Base-by-base conservation (phyloP, 495 filamentous ascomycete species). In the Podospora bellae-mahoneyi region DNA sequence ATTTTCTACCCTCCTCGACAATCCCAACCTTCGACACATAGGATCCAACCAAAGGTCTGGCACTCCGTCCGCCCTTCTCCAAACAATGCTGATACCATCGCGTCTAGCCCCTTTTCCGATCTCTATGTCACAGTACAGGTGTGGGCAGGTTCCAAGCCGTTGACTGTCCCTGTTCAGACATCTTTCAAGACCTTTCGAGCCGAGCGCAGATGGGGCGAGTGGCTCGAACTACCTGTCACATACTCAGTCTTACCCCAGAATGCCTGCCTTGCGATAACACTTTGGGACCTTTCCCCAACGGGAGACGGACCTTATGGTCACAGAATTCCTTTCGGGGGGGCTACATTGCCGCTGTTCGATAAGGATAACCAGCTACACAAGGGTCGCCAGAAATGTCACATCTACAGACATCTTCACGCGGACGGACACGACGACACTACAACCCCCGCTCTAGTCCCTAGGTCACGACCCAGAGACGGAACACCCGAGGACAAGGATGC, bases 91-190 rank as follows among this genome's bases (percentile, higher is more conserved):
- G 26, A 64, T 26, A 28, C 3, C 71, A 61, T 55, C 60, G 16
- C 27, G 61, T 28, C 63, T 60, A 89, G 86, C 71, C 79, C 85
- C 13, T 77, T 88, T 74, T 97, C 92, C 20, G 95, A 99, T 76
- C 89, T 98, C 53, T 97, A 93, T 72, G 89, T 96, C 20, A 97
- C 93, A 3, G 90, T 88, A 18, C 96, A 97, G 78, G 81, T 97
- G 73, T 99, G 94, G 89, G 93, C 96, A 13, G 93, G 96, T 71
- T 97, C 92, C 19, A 98, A 99, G 74, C 93, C 95, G 16, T 78
- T 98, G 68, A 94, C 94, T 0, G 91, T 97, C 0, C 91, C 93
- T 0, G 83, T 96, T 13, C 94, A 97, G 77, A 99, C 96, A 10
- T 84, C 92, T 16, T 98, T 97, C 81, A 96, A 91, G 76, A 77